Base-by-base conservation (phyloP, 768 basidiomycete species). In the Leucocoprinus sp. region DNA sequence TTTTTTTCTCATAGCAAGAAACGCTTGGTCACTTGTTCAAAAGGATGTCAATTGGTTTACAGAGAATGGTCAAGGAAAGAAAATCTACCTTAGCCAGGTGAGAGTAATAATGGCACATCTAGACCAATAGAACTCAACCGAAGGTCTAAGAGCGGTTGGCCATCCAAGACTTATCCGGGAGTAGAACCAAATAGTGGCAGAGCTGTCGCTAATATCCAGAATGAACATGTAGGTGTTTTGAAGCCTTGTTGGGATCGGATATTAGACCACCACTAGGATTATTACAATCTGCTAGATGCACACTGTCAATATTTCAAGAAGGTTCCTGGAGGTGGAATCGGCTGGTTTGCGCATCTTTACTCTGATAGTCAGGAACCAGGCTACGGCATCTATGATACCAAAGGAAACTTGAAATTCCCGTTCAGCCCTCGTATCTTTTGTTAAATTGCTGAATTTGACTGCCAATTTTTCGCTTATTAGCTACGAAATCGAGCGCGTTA, bases 331-430 rank as follows among this genome's bases (percentile, higher is more conserved):
- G 83, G 83, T 17, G 83, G 83, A n/a, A 64, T 87, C 27, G 83
- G 85, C 8, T 89, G n/a, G 86, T 89, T 89, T 54, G 82, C 82
- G 21, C 86, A 88, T 57, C 79, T 87, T 43, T 87, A 86, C 55
- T 77, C 78, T 1, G 86, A 86, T 55, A 49, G 60, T 49, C 71
- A 77, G 54, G 71, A 74, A 54, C 77, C 80, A 14, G 84, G 84
- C 8, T 88, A 88, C 54, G 85, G 84, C 5, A 74, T 87, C 42
- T 82, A 81, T 54, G 61, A 71, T 24, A 50, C 33, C 0, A 59
- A 64, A 23, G 76, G 77, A 17, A 55, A 58, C 18, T 52, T 71
- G 50, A 85, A 87, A 62, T 83, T 86, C 56, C 61, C 66, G 4
- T 85, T 86, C 57, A 63, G 60, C n/a, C 82, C 83, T 0, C 72